Evolutionary conservation across 2,329 filamentous ascomycete species (phyloP).

Genomic region (Chalaropsis thielavioides): DNA sequence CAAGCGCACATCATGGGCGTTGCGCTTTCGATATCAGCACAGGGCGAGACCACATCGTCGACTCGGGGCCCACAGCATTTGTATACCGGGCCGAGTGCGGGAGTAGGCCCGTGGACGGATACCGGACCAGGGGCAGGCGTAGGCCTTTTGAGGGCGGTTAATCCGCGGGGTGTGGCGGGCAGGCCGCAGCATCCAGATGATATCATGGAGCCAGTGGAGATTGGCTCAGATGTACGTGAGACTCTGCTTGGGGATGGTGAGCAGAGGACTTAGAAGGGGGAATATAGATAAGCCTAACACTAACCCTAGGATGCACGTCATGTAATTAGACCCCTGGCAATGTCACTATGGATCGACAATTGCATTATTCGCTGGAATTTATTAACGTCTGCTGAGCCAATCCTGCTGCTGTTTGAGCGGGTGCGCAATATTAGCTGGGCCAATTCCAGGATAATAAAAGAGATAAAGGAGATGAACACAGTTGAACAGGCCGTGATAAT

Average conservation of each 20-base stretch:
- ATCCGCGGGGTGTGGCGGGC: conserved; percentile 27
- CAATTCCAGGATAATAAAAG: no score
- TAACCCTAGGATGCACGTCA: background rate
- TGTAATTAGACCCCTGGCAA: background rate
- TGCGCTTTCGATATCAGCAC: conserved; percentile 11
- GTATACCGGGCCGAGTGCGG: conserved; percentile 33
- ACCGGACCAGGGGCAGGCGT: conserved; percentile 19
- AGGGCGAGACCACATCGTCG: conserved; percentile 14
- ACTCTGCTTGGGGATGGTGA: conserved; percentile 22
- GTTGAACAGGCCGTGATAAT: background rate
- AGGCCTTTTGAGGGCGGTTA: conserved; percentile 20
- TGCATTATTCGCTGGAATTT: background rate
- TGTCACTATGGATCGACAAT: background rate
- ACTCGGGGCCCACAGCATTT: conserved; percentile 23
- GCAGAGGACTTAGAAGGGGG: no score
- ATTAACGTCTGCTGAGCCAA: background rate
- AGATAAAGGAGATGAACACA: background rate
- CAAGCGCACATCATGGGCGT: conserved; percentile 17
- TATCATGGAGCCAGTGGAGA: conserved; percentile 39
- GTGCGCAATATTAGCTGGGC: background rate
- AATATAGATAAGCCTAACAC: conserved; percentile 25
- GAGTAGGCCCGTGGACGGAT: conserved; percentile 34
- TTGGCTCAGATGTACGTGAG: conserved; percentile 25
- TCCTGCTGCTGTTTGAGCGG: background rate
- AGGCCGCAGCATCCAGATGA: conserved; percentile 35